Percentiles rank a stretch among this genome's conserved stretches.
These are phyloP conservation scores for Rutstroemia sydowiana DNA, from an alignment of 2,329 filamentous ascomycete species.

Conservation along the genomic window DNA sequence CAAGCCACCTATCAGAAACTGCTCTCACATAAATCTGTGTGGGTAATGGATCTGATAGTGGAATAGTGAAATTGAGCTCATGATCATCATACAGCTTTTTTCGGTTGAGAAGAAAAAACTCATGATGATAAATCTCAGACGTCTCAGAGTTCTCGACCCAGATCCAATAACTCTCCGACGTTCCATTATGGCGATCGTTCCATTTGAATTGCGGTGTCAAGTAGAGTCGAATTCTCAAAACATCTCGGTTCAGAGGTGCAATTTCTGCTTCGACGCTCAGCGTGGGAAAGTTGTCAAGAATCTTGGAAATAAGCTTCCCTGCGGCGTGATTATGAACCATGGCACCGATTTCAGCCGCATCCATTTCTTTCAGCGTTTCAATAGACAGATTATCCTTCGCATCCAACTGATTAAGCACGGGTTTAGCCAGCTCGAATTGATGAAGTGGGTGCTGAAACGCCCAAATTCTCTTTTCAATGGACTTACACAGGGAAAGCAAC, in stretches of 20 bases:
- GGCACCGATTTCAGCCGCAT: slow-evolving; percentile 78
- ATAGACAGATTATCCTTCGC: slow-evolving; percentile 71
- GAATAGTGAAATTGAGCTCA: slow-evolving; percentile 96
- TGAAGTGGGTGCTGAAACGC: slow-evolving; percentile 89
- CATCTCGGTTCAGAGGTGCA: slow-evolving; percentile 88
- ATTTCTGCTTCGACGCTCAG: slow-evolving; percentile 88
- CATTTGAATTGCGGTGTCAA: slow-evolving; percentile 86
- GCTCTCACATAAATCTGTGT: slow-evolving; percentile 94
- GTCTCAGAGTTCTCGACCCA: slow-evolving; percentile 99
- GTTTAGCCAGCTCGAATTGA: slow-evolving; percentile 84
- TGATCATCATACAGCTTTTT: slow-evolving; percentile 93
- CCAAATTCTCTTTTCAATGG: slow-evolving; percentile 95
- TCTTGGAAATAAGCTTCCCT: slow-evolving; percentile 70
- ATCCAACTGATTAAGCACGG: slow-evolving; percentile 78
- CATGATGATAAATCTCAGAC: slow-evolving; percentile 94
- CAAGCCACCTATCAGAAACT: slow-evolving; percentile 92
- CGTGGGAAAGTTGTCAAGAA: slow-evolving; percentile 88
- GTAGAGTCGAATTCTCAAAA: slow-evolving; percentile 80
- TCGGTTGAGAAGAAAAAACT: slow-evolving; percentile 88
- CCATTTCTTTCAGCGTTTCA: slow-evolving; percentile 87
- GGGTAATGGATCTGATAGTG: slow-evolving; percentile 83
- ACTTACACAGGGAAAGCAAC: slow-evolving; percentile 85
- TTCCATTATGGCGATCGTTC: slow-evolving; percentile 91
- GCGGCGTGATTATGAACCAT: slow-evolving; percentile 87
- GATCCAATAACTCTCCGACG: slow-evolving; percentile 93